Percentiles rank a stretch among this genome's conserved stretches.
Conservation (phyloP, 495 filamentous ascomycete genomes). For the Penicillium egyptiacum region DNA sequence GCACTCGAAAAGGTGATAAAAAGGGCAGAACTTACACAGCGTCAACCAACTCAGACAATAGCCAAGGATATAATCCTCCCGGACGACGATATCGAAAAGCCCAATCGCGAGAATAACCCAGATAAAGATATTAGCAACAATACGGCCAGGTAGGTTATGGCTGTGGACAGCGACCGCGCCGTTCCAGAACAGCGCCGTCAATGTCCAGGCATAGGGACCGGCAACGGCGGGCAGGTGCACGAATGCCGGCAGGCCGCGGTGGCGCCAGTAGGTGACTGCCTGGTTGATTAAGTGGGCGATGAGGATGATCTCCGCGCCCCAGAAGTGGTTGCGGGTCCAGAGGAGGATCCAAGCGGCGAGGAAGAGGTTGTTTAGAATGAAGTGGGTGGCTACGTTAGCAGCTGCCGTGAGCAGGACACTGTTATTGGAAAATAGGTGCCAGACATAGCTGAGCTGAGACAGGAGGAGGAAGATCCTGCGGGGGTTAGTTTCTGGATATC, state of each 20-base stretch:
- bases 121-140: slow-evolving; percentile 81
- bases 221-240: slow-evolving; percentile 74
- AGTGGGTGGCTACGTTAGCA: slow-evolving; percentile 75
- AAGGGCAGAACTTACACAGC: slow-evolving; percentile 50
- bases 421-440: slow-evolving; percentile 69
- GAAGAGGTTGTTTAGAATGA: slow-evolving; percentile 81
- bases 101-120: slow-evolving; percentile 79
- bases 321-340: slow-evolving; percentile 74
- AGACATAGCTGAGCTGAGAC: slow-evolving; percentile 72
- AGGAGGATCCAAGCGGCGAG: slow-evolving; percentile 77
- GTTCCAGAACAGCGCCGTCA: slow-evolving; percentile 82
- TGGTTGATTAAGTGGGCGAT: slow-evolving; percentile 81
- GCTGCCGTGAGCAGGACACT: slow-evolving; percentile 61
- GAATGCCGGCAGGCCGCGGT: slow-evolving; percentile 61
- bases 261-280: slow-evolving; percentile 72
- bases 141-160: slow-evolving; percentile 61
- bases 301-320: slow-evolving; percentile 68
- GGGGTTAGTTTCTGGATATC: slow-evolving; percentile 3
- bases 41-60: slow-evolving; percentile 71
- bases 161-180: slow-evolving; percentile 71
- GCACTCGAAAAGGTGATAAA: neutral
- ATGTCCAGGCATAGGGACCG: slow-evolving; percentile 79
- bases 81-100: slow-evolving; percentile 63
- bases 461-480: slow-evolving; percentile 70
- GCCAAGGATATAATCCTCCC: slow-evolving; percentile 82